Percentiles rank a stretch among this genome's conserved stretches.
These are phyloP conservation scores for Sugiyamaella marilandica DNA, from an alignment of 805 yeast species.

Conservation along the genomic window DNA sequence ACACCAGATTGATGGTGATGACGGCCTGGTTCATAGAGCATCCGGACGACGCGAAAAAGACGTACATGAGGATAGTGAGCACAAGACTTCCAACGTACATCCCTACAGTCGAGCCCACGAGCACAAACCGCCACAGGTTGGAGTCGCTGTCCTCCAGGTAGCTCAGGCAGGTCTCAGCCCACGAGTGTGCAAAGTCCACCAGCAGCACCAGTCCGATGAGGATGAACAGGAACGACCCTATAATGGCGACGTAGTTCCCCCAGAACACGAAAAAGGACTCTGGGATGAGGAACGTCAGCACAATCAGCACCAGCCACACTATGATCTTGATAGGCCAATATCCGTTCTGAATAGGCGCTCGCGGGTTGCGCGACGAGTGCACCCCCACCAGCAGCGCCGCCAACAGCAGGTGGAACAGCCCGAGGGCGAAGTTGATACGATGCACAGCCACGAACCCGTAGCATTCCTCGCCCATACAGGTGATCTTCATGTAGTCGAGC, in stretches of 20 bases:
- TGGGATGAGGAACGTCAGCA: slow-evolving; percentile 72
- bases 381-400: slow-evolving; percentile 69
- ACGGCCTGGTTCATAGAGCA: slow-evolving; percentile 90
- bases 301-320: slow-evolving; percentile 51
- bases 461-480: slow-evolving; percentile 76
- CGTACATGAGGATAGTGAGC: slow-evolving; percentile 74
- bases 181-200: slow-evolving; percentile 96
- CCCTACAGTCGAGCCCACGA: slow-evolving; percentile 78
- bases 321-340: slow-evolving; percentile 79
- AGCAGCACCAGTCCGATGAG: slow-evolving; percentile 84
- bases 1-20: slow-evolving; percentile 66
- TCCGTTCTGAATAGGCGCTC: slow-evolving; percentile 85
- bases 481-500: slow-evolving; percentile 61
- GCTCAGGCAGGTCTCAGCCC: slow-evolving; percentile 95
- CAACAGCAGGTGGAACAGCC: slow-evolving; percentile 65
- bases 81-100: slow-evolving; percentile 76
- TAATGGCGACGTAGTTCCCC: slow-evolving; percentile 85
- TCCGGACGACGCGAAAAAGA: slow-evolving; percentile 72
- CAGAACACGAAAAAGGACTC: slow-evolving; percentile 81
- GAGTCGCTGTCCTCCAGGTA: slow-evolving; percentile 76
- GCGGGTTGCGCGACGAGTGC: slow-evolving; percentile 67
- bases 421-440: slow-evolving; percentile 82
- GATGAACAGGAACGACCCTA: slow-evolving; percentile 78
- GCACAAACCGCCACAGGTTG: slow-evolving; percentile 66
- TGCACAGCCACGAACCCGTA: slow-evolving; percentile 97